phyloP scores from a whole-genome alignment of 192 early-diverging fungal genomes.

The Powellomyces hirtus region DNA sequence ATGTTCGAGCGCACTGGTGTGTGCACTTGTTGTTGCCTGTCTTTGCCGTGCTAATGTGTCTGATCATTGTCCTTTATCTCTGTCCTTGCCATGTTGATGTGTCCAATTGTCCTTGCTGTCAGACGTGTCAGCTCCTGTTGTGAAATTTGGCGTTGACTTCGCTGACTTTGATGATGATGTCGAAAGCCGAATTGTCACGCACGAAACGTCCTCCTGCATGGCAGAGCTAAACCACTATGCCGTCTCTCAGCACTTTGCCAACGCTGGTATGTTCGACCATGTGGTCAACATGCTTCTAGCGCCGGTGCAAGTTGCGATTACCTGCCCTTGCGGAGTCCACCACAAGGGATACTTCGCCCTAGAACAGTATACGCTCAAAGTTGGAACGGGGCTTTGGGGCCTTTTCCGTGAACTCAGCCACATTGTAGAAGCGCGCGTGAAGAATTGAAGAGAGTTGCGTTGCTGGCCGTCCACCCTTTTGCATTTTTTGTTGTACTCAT shows the following conservation, averaged over 20 bases:
- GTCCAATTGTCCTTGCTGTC: not conserved
- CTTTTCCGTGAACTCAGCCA: not conserved
- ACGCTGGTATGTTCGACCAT: not conserved
- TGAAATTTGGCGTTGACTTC: slow-evolving; percentile 8
- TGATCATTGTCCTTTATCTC: not conserved
- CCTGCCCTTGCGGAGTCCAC: not conserved
- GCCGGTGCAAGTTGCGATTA: not conserved
- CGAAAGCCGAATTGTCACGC: not conserved
- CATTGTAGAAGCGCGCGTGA: not conserved
- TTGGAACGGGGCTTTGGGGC: not conserved
- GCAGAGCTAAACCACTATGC: not conserved
- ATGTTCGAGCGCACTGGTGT: not conserved
- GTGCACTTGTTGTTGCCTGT: not conserved
- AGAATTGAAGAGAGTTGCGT: too few species aligned
- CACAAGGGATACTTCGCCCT: not conserved
- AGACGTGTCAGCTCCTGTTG: not conserved
- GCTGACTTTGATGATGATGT: not conserved
- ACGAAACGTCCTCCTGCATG: not conserved
- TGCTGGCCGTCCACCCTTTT: too few species aligned
- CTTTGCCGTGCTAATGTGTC: not conserved
- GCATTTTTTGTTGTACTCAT: too few species aligned
- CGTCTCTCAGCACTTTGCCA: not conserved
- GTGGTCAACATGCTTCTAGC: slow-evolving; percentile 3
- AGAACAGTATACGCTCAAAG: not conserved
- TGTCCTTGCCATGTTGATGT: not conserved